Evolutionary conservation across 495 filamentous ascomycete genomes (phyloP), one percentile per base, ranked within the genome.

Genomic region (Talaromyces thailandensis): DNA sequence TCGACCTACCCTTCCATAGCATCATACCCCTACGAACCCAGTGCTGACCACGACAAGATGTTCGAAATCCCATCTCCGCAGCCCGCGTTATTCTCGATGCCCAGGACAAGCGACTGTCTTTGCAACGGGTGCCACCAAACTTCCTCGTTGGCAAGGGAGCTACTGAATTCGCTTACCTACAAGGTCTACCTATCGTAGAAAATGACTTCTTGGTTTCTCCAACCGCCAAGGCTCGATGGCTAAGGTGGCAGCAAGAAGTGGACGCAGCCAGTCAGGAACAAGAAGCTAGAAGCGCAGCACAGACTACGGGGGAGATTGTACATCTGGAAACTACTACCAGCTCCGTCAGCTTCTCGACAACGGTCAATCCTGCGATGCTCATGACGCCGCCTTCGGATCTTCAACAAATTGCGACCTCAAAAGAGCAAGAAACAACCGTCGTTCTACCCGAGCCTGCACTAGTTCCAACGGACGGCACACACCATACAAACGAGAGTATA

Each of bases 51-150:
- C 18, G 40, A 25, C 16, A 24, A 98, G 94, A 90, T 66, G 83
- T 98, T 67, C 91, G 88, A 69, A 98, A 98, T 70, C 94, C 94
- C 3, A 93, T 98, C 28, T 86, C 86, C 25, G 75, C 96, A 8
- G 94, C 94, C 58, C 90, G 93, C 48, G 72, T 87, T 16, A 84
- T 98, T 50, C 86, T 96, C 12, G 88, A 96, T 24, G 77, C 83
- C 45, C 88, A 91, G 28, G 86, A 81, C 50, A 79, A 82, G 61
- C 82, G 86, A 3, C 76, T 97, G 23, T 89, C 90, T 6, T 81
- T 96, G 58, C 84, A 87, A 56, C 87, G 95, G 31, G 91, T 98
- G 9, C 93, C 95, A 18, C 95, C 94, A 5, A 96, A 98, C 66
- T 83, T 98, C 32, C 82, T 98, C 3, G 89, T 93, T 18, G 92